Evolutionary conservation across 176 grass and related monocot genomes (phyloP).

Genomic region (Oryza nivara): DNA sequence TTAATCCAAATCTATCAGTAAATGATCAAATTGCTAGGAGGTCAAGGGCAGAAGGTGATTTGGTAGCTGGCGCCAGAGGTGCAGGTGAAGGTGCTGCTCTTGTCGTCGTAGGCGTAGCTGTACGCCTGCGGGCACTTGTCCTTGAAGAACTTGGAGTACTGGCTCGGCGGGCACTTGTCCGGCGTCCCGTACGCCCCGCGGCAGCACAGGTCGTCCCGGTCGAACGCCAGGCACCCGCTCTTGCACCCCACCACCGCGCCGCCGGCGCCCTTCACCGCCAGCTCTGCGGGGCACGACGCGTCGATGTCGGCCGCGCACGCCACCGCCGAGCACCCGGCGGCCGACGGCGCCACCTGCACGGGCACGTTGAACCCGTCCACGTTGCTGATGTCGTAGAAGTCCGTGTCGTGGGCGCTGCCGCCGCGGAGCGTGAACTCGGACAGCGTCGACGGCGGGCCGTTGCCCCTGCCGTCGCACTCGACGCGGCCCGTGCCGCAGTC

Average conservation of each 20-base stretch:
- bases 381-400: constrained; percentile 70
- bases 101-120: constrained; percentile 72
- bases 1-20: background rate
- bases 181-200: constrained; percentile 46
- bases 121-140: constrained; percentile 59
- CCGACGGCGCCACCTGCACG: constrained; percentile 11
- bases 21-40: background rate
- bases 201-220: constrained; percentile 60
- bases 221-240: constrained; percentile 61
- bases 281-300: constrained; percentile 51
- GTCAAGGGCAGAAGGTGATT: constrained; percentile 58
- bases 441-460: constrained; percentile 45
- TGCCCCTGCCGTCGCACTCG: constrained; percentile 42
- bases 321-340: background rate
- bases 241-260: constrained; percentile 50
- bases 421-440: constrained; percentile 60
- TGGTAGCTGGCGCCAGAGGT: constrained; percentile 48
- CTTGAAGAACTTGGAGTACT: constrained; percentile 61
- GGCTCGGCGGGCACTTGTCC: constrained; percentile 37
- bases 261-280: constrained; percentile 31
- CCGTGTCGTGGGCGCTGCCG: constrained; percentile 4
- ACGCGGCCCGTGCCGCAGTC: constrained; percentile 43
- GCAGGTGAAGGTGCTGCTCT: constrained; percentile 70
- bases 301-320: constrained; percentile 42
- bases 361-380: constrained; percentile 75